Base-by-base conservation (phyloP, 768 basidiomycete species). In the Leccinum boreale region DNA sequence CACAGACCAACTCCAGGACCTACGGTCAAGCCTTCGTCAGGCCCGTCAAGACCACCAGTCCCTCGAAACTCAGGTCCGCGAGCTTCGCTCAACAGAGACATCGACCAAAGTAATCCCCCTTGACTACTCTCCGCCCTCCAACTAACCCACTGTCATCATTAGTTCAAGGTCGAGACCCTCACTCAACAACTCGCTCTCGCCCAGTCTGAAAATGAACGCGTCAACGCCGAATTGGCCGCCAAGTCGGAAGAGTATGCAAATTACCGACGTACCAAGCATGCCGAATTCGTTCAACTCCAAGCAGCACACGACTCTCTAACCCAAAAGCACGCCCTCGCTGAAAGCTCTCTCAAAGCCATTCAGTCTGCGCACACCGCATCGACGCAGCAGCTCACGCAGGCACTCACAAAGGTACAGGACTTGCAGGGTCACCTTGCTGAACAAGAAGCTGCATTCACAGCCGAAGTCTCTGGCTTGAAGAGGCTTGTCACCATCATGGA, bases 111-210 rank as follows among this genome's bases (percentile, higher is more conserved):
- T 90, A 64, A 12, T 73, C 64, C 3, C 12, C 19, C 9, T 44
- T 31, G 12, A 31, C 21, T 28, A 29, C 49, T n/a, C 28, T 6
- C 36, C 21, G 8, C 17, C 51, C 31, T 24, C 15, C 35, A 52
- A 36, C 28, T 9, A 7, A 19, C 59, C 19, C 65, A 42, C 19
- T 42, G 26, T 28, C 46, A 44, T 44, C 0, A 5, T 50, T 42
- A 95, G 89, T 96, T 94, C 80, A 93, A 91, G 73, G 71, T 94
- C 58, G 89, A 94, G 57, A 85, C 92, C 2, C 79, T 92, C 14
- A 79, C 85, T 5, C 92, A 94, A 73, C 92, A 95, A 73, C 77
- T 95, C 7, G 73, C 87, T 58, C 83, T 94, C 4, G 79, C 91
- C 4, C 85, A 88, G 71, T 78, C 83, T 0, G 94, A 97, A 73